phyloP scores from a whole-genome alignment of 2,329 filamentous ascomycete genomes.

The Fusarium burgessii region DNA sequence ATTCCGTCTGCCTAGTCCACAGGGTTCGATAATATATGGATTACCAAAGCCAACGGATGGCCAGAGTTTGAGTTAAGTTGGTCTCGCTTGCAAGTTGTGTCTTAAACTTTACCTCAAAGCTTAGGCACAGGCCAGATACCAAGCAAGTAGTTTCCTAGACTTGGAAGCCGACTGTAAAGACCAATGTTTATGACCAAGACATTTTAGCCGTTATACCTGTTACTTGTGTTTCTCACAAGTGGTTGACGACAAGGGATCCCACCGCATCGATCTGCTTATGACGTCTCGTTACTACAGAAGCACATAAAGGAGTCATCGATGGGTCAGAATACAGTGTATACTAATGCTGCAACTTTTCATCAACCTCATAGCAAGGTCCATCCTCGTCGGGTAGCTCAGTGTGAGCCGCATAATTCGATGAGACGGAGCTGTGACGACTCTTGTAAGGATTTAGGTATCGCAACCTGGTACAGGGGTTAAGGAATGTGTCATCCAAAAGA shows the following conservation, averaged over 20 bases:
- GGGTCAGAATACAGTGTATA: not conserved
- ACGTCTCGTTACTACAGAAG: not conserved
- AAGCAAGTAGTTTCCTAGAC: constrained; percentile 19
- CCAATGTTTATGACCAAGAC: constrained; percentile 9
- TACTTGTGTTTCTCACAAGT: constrained; percentile 8
- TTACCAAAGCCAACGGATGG: not conserved
- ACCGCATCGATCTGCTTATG: not conserved
- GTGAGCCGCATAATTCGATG: constrained; percentile 7
- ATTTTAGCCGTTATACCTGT: not conserved
- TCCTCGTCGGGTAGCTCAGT: constrained; percentile 3
- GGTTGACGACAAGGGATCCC: constrained; percentile 5
- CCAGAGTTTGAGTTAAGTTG: not conserved
- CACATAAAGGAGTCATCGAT: not conserved
- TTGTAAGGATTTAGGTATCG: constrained; percentile 1
- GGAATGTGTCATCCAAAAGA: not conserved
- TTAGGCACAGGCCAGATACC: not conserved
- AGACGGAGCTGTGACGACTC: constrained; percentile 8
- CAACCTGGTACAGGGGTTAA: not conserved
- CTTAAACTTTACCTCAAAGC: constrained; percentile 6
- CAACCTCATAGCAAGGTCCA: constrained; percentile 16
- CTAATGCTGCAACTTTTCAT: constrained; percentile 7
- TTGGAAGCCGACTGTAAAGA: not conserved
- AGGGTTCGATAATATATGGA: not conserved
- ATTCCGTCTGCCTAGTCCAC: not conserved
- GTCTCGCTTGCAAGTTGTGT: constrained; percentile 3